These are phyloP conservation scores for Eruca vesicaria DNA, from an alignment of 441 rosid species.

Conservation along the genomic window DNA sequence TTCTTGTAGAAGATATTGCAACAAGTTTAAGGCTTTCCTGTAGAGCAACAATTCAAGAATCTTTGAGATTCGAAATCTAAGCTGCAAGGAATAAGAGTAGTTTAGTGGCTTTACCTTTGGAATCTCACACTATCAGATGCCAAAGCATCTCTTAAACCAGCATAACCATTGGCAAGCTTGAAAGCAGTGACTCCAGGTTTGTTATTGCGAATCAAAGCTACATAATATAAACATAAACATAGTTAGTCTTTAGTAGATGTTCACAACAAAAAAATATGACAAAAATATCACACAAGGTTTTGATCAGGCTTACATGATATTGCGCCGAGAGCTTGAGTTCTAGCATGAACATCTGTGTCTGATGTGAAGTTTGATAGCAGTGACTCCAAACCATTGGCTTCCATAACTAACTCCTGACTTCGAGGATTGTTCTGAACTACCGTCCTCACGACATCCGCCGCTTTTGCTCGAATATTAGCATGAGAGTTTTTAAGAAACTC, in stretches of 20 bases:
- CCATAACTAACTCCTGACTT: conserved; percentile 94
- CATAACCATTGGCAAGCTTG: conserved; percentile 87
- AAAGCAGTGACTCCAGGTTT: conserved; percentile 81
- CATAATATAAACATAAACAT: conserved; percentile 10
- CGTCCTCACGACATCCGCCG: conserved; percentile 90
- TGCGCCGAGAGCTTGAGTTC: conserved; percentile 89
- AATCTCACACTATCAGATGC: conserved; percentile 71
- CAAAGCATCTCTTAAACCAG: conserved; percentile 79
- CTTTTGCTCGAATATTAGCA: conserved; percentile 86
- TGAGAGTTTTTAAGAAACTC: conserved; percentile 70
- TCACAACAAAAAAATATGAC: not conserved
- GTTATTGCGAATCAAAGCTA: conserved; percentile 90
- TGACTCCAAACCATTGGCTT: conserved; percentile 84
- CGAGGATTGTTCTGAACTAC: conserved; percentile 91
- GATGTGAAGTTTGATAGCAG: conserved; percentile 68
- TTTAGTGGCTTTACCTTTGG: conserved; percentile 60
- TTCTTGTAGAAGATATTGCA: conserved; percentile 74
- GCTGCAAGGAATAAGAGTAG: not conserved
- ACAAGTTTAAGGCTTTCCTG: conserved; percentile 95
- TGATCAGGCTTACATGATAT: conserved; percentile 70
- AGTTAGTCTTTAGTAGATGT: conserved; percentile 4
- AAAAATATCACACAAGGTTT: not conserved
- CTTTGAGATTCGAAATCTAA: not conserved
- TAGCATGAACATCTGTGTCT: conserved; percentile 64
- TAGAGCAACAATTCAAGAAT: not conserved